Evolutionary conservation across 2,329 filamentous ascomycete genomes (phyloP), one percentile per base, ranked within the genome.

Genomic region (Colletotrichum musicola): DNA sequence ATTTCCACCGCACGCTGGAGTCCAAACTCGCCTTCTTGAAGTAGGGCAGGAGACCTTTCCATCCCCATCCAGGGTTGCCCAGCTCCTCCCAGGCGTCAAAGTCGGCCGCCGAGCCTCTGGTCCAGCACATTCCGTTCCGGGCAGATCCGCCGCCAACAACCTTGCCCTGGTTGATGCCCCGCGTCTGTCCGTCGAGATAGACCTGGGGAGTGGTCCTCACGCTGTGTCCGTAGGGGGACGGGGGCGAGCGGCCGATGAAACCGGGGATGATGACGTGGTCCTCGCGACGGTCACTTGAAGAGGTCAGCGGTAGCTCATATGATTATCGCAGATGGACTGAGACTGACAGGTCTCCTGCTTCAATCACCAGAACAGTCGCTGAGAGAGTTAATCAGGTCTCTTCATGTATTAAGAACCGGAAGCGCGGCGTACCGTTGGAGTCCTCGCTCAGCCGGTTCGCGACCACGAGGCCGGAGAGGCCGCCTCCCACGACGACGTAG

Each of bases 401-500:
- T 16, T n/a, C n/a, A 54, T 6, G 12, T 9, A 9, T n/a, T 16
- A 10, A 4, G 16, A 6, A 14, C 4, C 10, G 47, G 6, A 35
- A 10, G 5, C 4, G 3, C n/a, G 2, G 42, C 63, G 25, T 60
- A 74, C 72, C 51, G 56, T 72, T 66, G 10, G 73, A 57, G 62
- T 82, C 75, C 71, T 84, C 82, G 18, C 80, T 79, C 50, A 86
- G 74, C 4, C 82, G 75, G 25, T 80, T 80, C 25, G 81, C 81
- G 30, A 86, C 74, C 1, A 81, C 79, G 12, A 86, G 77, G 25
- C 84, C 82, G 40, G 81, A 82, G 30, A 81, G 77, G 4, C 84
- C 84, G 18, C 83, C 84, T 4, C 84, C 84, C 27, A 83, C 76
- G 47, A 86, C 75, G 16, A 85, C 73, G 59, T 80, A 81, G 63